Evolutionary conservation across 1,139 yeast genomes (phyloP), one percentile per base, ranked within the genome.

Genomic region (Geotrichum macrosporum): DNA sequence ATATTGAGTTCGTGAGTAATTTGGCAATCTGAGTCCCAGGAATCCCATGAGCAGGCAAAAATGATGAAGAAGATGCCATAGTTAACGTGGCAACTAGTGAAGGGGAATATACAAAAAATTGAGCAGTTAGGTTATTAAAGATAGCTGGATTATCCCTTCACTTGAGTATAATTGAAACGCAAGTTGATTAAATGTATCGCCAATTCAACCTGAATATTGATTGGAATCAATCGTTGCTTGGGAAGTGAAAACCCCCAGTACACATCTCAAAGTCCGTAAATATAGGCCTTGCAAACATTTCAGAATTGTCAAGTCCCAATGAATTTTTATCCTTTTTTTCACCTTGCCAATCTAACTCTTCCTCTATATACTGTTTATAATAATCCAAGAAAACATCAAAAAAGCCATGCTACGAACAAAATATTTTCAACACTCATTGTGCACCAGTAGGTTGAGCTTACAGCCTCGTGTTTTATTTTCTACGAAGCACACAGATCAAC

Each of bases 1-100:
- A 55, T 46, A 64, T 54, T 8, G 52, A 44, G 18, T 34, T 35
- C 10, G 24, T 30, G 9, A 47, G 39, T 9, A 24, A 27, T 13
- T 16, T 22, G 21, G 33, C 24, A 20, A 44, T 35, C 19, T 37
- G 27, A 5, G 24, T 26, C 3, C 19, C 22, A 9, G 34, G 13
- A 22, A 44, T 12, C 19, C 26, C 41, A 13, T 36, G 26, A 5
- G 37, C 42, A n/a, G 35, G 30, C 12, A 29, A 21, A 24, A 44
- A 44, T 19, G 47, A 32, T 21, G 45, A 22, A 5, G 19, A 32
- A 40, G n/a, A 19, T n/a, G n/a, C 27, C 26, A 22, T 33, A 5
- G 18, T 16, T 1, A 21, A 19, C 16, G 27, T 24, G 27, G 27
- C 27, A 24, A 24, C 10, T 24, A 24, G 27, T 6, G 10, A 10